Percentiles rank a stretch among this genome's conserved stretches.
These are phyloP conservation scores for Pisolithus orientalis DNA, from an alignment of 768 basidiomycete species.

Conservation along the genomic window DNA sequence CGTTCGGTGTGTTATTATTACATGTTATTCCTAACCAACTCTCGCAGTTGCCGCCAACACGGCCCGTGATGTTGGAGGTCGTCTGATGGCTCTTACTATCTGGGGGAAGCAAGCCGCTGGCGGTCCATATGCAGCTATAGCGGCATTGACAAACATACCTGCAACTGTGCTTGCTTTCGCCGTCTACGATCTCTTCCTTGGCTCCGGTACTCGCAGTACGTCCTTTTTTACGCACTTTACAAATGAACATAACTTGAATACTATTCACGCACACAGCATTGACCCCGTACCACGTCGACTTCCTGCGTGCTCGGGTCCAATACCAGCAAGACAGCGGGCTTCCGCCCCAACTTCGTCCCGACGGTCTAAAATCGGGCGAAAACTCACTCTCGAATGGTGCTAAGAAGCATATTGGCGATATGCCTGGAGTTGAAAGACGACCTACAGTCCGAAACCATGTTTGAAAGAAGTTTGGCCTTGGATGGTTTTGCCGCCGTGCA, in stretches of 20 bases:
- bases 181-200: conserved; percentile 49
- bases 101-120: conserved; percentile 47
- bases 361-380: too few relatives aligned
- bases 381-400: too few relatives aligned
- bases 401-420: too few relatives aligned
- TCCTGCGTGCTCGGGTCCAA: too few relatives aligned
- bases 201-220: conserved; percentile 50
- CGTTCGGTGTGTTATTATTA: not conserved
- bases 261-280: not conserved
- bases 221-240: not conserved
- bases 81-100: conserved; percentile 49
- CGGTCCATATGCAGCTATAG: conserved; percentile 46
- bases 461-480: too few relatives aligned
- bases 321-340: too few relatives aligned
- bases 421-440: too few relatives aligned
- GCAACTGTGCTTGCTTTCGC: conserved; percentile 46
- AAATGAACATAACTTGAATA: not conserved
- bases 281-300: not conserved
- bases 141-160: conserved; percentile 55
- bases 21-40: not conserved
- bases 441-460: too few relatives aligned
- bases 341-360: too few relatives aligned
- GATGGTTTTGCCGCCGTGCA: too few relatives aligned
- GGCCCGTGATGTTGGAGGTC: conserved; percentile 56
- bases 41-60: conserved; percentile 52